A percentile compares a stretch with the other conserved stretches of the same genome.
Evolutionary conservation across 78 protist genomes (phyloP).

Genomic region (Tieghemostelium lacteum): DNA sequence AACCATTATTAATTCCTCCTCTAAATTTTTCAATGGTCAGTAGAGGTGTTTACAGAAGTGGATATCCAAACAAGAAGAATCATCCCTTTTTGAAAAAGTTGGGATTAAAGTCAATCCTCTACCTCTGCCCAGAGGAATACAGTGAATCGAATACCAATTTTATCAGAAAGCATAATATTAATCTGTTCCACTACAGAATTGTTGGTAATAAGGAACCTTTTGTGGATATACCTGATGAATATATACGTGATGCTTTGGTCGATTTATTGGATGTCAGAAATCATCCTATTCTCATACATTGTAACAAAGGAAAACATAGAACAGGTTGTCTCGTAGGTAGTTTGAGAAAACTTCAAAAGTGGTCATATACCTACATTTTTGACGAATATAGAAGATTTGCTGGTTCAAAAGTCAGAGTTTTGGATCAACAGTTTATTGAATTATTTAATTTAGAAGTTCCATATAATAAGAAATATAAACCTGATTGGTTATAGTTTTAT

Average conservation of each 20-base stretch:
- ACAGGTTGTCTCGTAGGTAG: constrained; percentile 96
- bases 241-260: constrained; percentile 84
- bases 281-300: constrained; percentile 93
- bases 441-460: constrained; percentile 85
- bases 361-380: constrained; percentile 90
- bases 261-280: constrained; percentile 85
- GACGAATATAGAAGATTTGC: constrained; percentile 95
- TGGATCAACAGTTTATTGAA: constrained; percentile 96
- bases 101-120: constrained; percentile 83
- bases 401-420: constrained; percentile 87
- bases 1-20: constrained; percentile 87
- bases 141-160: constrained; percentile 81
- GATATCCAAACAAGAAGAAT: constrained; percentile 89
- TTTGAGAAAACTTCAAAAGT: constrained; percentile 87
- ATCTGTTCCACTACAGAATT: constrained; percentile 84
- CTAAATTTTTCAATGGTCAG: constrained; percentile 88
- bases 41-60: constrained; percentile 92
- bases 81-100: constrained; percentile 88
- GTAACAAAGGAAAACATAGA: constrained; percentile 95
- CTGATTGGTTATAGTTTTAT: neutral
- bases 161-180: constrained; percentile 66
- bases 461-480: constrained; percentile 42
- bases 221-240: constrained; percentile 90
- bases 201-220: constrained; percentile 95
- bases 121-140: constrained; percentile 83